Evolutionary conservation across 2,329 filamentous ascomycete genomes (phyloP), one percentile per base, ranked within the genome.

Genomic region (Fusarium palustre): DNA sequence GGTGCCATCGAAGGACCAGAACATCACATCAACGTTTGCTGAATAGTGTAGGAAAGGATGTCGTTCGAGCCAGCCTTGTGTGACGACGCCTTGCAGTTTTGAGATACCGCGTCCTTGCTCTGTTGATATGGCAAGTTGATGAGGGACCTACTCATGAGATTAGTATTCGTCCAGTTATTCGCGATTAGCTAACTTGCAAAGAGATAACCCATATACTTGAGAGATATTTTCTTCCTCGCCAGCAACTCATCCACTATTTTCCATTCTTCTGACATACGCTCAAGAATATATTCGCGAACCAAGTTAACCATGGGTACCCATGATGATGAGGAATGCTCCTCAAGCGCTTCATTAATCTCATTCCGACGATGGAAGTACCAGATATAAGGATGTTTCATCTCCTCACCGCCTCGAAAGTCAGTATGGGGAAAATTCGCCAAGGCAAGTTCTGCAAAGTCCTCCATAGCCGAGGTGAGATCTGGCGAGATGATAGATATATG

Each of bases 311-410:
- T 42, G 3, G 15, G 16, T 10, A 10, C 0, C 33, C 7, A 36
- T 18, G 16, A 7, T 1, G 33, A 18, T 9, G 16, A 18, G 3
- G 0, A 9, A 36, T 18, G 2, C 3, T 36, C 15, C 7, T 18
- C 33, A 4, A 36, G 16, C 1, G 38, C 30, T 4, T 13, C 20
- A 10, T 33, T 15, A 2, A 54, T 43, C 5, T 43, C 16, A 5
- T 43, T 20, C 1, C 50, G 50, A 8, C 50, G 20, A 34, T 54
- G 50, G 15, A 54, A 54, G 38, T 38, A 54, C 50, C 50, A 54
- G 3, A 54, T 42, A 18, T 54, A 54, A 2, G 50, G 50, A 25
- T 43, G 9, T 2, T n/a, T 24, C 28, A 54, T 42, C 6, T 16
- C 38, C 7, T 42, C 25, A 2, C 13, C 20, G 4, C 24, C 2